Evolutionary conservation across 441 rosid species (phyloP), one percentile per base, ranked within the genome.

Genomic region (Pelargonium hybrid): DNA sequence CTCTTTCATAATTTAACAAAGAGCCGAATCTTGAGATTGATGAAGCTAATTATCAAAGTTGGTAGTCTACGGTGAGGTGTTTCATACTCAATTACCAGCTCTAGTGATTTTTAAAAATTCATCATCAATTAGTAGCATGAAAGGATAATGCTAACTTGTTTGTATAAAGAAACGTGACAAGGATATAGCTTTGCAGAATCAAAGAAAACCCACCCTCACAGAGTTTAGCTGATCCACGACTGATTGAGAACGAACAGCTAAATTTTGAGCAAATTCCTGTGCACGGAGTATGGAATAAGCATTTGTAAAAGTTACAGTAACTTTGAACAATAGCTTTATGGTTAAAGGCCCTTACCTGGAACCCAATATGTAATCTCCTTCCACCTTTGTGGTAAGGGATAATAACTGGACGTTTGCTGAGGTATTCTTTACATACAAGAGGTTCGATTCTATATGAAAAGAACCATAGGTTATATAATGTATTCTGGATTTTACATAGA

Each of bases 321-420:
- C 56, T 7, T 48, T 68, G 25, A 31, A 74, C 20, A 59, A 43
- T 45, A 21, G 45, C 18, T 48, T 5, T 52, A 45, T 66, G 31
- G 25, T 57, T 7, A 59, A 59, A 72, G 23, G 56, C 23, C 61
- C 71, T 59, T 78, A 95, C 99, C 87, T 88, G 97, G 69, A 90
- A 83, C 56, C 96, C 97, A 76, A 92, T 92, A 69, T 92, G 99
- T 90, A 95, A 76, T 82, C 97, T 85, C 86, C 80, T 92, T 73
- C 99, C 99, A 71, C 99, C 99, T 87, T 75, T 90, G 82, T 95
- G 98, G 77, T 95, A 95, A 75, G 99, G 99, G 75, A 95, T 71
- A 77, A 90, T 84, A 74, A 90, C 92, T 1, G 98, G 99, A 72
- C 95, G 91, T 71, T 79, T 84, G 68, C 65, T 48, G 65, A 84